Conservation (phyloP, 495 filamentous ascomycete genomes). For the Podospora australis region DNA sequence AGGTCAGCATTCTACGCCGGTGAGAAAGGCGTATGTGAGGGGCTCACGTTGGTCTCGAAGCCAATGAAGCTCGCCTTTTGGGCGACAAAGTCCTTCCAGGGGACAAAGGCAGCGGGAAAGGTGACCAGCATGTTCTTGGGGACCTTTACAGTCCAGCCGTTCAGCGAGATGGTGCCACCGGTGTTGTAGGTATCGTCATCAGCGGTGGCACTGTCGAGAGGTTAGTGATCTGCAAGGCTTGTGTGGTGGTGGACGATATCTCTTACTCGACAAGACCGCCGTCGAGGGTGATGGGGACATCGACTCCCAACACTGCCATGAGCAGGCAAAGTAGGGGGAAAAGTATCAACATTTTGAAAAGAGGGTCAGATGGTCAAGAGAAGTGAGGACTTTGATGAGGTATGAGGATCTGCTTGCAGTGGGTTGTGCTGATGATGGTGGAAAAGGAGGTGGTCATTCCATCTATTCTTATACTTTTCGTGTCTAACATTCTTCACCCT, state of each 20-base stretch:
- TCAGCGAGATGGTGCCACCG: constrained; percentile 32
- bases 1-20: not conserved
- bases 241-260: too few relatives aligned
- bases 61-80: constrained; percentile 18
- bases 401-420: too few relatives aligned
- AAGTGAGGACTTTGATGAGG: too few relatives aligned
- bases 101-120: constrained; percentile 34
- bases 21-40: not conserved
- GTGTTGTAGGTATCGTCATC: constrained; percentile 28
- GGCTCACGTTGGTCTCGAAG: constrained; percentile 28
- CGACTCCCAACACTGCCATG: not conserved
- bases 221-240: not conserved
- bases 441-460: too few relatives aligned
- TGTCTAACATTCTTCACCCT: too few relatives aligned
- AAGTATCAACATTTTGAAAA: not conserved
- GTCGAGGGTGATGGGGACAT: not conserved
- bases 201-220: constrained; percentile 15
- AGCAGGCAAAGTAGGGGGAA: not conserved
- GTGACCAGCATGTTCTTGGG: constrained; percentile 37
- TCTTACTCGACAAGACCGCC: constrained; percentile 10
- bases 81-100: constrained; percentile 30
- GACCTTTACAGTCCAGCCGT: constrained; percentile 31
- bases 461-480: too few relatives aligned
- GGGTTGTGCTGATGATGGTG: too few relatives aligned
- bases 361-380: not conserved